Conservation (phyloP, 129 eudicot species). For the Artemisia annua region DNA sequence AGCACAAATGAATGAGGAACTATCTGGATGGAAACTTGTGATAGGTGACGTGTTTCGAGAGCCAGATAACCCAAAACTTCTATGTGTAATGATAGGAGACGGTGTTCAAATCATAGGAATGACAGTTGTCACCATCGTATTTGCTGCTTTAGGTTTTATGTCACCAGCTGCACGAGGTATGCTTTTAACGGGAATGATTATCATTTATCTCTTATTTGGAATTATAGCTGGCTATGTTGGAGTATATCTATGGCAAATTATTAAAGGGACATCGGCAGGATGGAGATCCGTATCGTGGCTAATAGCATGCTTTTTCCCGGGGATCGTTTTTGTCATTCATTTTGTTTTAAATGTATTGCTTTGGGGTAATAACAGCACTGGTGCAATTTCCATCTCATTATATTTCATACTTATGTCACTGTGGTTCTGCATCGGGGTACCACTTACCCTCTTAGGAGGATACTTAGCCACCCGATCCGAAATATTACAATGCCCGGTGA, state of each 20-base stretch:
- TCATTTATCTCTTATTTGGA: conserved; percentile 3
- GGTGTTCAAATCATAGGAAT: conserved; percentile 5
- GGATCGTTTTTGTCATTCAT: conserved; percentile 53
- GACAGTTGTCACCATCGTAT: not conserved
- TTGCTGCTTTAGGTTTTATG: conserved; percentile 1
- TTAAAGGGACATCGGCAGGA: conserved; percentile 64
- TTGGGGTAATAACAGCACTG: conserved; percentile 68
- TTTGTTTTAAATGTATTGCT: conserved; percentile 48
- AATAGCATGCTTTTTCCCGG: conserved; percentile 64
- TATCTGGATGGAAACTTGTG: conserved; percentile 65
- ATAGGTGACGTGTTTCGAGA: conserved; percentile 56
- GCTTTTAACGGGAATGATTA: conserved; percentile 26
- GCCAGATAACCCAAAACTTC: conserved; percentile 43
- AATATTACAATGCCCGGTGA: conserved; percentile 53
- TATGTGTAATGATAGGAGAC: not conserved
- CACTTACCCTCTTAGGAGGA: conserved; percentile 66
- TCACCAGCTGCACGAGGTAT: conserved; percentile 29
- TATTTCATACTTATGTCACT: conserved; percentile 55
- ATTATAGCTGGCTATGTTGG: conserved; percentile 6
- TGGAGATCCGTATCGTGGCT: conserved; percentile 65
- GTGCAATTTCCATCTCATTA: conserved; percentile 59
- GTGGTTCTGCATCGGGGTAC: conserved; percentile 69
- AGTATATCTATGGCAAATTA: conserved; percentile 22
- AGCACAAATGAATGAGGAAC: conserved; percentile 60
- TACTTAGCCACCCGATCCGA: conserved; percentile 55